Evolutionary conservation across 345 rosid species (phyloP).

Genomic region (Ricinus communis): DNA sequence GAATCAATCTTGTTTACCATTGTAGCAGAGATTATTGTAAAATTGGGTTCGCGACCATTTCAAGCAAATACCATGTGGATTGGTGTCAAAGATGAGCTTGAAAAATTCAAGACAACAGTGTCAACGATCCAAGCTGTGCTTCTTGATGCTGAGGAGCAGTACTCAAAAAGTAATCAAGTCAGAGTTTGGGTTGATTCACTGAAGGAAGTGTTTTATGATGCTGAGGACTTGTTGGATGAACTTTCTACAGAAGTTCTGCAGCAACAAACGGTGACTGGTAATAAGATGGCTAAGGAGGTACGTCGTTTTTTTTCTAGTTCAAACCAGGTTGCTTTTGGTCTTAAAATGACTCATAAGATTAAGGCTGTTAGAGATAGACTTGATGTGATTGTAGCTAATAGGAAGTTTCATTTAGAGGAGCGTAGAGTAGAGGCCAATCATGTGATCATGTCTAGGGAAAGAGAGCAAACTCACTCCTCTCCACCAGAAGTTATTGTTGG

Average conservation of each 20-base stretch:
- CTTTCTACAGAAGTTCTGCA: not conserved
- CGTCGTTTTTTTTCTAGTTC: constrained; percentile 14
- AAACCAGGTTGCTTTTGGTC: constrained; percentile 1
- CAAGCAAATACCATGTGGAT: not conserved
- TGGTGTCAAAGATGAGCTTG: not conserved
- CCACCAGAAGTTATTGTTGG: too few species aligned
- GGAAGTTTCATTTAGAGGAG: too few species aligned
- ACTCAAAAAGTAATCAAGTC: not conserved
- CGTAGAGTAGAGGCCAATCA: too few species aligned
- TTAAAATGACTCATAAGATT: constrained; percentile 1
- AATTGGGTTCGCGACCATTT: not conserved
- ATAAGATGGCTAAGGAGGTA: not conserved
- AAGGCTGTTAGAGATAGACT: too few species aligned
- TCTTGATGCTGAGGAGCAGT: constrained; percentile 1
- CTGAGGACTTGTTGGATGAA: constrained; percentile 36
- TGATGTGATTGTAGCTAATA: too few species aligned
- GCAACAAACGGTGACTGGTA: not conserved
- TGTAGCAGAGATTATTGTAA: not conserved
- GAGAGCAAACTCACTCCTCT: too few species aligned
- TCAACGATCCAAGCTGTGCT: constrained; percentile 3
- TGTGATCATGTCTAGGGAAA: too few species aligned
- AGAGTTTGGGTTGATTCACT: constrained; percentile 30
- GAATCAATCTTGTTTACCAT: constrained; percentile 7
- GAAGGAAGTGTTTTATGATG: constrained; percentile 31
- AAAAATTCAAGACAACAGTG: not conserved